Evolutionary conservation across 164 flowering plant species (phyloP).

Genomic region (Sedum album): DNA sequence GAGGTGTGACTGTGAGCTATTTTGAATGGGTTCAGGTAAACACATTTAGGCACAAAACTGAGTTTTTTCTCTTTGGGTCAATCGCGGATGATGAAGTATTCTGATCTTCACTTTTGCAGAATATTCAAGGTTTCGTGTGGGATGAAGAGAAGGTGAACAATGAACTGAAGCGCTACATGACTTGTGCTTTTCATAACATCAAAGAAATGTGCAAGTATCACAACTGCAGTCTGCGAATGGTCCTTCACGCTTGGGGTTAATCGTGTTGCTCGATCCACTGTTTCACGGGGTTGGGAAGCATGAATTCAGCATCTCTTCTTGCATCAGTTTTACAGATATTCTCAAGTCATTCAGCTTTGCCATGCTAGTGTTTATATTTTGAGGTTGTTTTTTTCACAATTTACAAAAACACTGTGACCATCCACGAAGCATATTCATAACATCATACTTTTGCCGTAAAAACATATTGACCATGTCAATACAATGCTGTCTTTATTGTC

Average conservation of each 20-base stretch:
- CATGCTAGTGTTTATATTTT: too few species aligned
- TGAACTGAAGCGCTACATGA: slow-evolving; percentile 74
- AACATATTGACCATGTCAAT: neutral
- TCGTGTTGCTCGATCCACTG: slow-evolving; percentile 82
- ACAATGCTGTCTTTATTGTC: neutral
- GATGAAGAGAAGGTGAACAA: slow-evolving; percentile 78
- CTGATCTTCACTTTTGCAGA: slow-evolving; percentile 32
- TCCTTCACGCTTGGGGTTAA: slow-evolving; percentile 83
- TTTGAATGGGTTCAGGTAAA: slow-evolving; percentile 71
- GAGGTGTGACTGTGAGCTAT: slow-evolving; percentile 72
- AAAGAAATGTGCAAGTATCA: slow-evolving; percentile 67
- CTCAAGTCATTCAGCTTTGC: too few species aligned
- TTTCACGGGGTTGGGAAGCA: slow-evolving; percentile 86
- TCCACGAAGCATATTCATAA: slow-evolving; percentile 24
- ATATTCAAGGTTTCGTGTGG: slow-evolving; percentile 98
- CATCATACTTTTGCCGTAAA: too few species aligned
- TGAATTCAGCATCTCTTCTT: slow-evolving; percentile 14
- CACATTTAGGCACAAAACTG: neutral
- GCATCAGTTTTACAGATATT: neutral
- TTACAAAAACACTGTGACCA: too few species aligned
- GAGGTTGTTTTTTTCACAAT: too few species aligned
- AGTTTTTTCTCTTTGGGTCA: too few species aligned
- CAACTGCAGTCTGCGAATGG: slow-evolving; percentile 85
- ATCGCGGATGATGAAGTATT: neutral
- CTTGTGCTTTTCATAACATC: slow-evolving; percentile 49